These are phyloP conservation scores for Acacia pycnantha DNA, from an alignment of 331 rosid species.

Conservation along the genomic window DNA sequence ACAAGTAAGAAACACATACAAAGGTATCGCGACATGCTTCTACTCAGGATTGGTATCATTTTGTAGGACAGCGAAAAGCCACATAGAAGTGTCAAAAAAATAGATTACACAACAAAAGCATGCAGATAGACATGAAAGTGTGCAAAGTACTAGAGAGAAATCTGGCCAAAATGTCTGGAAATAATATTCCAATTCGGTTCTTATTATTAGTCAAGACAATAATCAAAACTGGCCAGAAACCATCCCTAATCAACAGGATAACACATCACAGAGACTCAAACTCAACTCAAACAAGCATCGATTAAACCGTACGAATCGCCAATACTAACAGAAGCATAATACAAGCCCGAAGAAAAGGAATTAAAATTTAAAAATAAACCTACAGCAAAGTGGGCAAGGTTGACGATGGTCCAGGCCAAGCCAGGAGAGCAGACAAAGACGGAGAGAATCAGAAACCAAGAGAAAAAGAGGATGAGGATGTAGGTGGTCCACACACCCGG, in stretches of 20 bases:
- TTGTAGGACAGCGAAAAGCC: background rate
- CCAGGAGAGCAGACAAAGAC: conserved; percentile 88
- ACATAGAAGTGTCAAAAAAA: background rate
- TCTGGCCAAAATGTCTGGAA: background rate
- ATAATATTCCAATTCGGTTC: background rate
- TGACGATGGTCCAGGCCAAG: conserved; percentile 96
- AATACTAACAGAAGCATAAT: background rate
- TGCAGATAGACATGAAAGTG: background rate
- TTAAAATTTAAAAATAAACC: background rate
- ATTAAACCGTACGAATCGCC: conserved; percentile 1
- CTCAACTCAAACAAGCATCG: background rate
- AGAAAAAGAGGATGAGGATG: conserved; percentile 84
- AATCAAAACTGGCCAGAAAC: conserved; percentile 5
- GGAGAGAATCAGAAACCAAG: conserved; percentile 80
- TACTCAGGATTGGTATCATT: background rate
- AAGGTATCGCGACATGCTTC: background rate
- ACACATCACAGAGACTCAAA: background rate
- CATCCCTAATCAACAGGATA: background rate
- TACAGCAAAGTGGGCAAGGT: conserved; percentile 76
- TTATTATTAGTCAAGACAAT: background rate
- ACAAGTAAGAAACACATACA: background rate
- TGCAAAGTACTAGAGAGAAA: background rate
- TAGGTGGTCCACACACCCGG: conserved; percentile 96
- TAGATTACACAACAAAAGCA: background rate
- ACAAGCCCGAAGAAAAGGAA: background rate